Evolutionary conservation across 306 rosid genomes (phyloP).

Genomic region (Astragalus glycyphyllos): DNA sequence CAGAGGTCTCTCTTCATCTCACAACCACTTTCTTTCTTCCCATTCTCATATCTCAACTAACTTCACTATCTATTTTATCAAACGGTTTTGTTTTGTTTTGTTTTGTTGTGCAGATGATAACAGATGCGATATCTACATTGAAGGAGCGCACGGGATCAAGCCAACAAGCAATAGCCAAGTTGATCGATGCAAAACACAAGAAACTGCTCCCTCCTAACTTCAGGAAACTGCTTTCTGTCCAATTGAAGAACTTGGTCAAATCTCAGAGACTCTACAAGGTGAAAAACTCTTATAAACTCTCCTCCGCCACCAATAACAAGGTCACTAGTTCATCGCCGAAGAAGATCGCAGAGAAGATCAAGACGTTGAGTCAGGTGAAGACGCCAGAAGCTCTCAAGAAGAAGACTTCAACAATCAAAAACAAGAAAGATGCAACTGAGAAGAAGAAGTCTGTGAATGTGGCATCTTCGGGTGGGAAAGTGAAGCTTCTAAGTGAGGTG

Average conservation of each 20-base stretch:
- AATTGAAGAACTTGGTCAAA: slow-evolving; percentile 38
- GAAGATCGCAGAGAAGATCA: slow-evolving; percentile 13
- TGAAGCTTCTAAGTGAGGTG: slow-evolving; percentile 41
- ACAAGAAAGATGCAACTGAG: not conserved
- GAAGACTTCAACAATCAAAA: not conserved
- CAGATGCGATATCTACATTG: slow-evolving; percentile 43
- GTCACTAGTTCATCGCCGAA: not conserved
- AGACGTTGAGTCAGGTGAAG: slow-evolving; percentile 45
- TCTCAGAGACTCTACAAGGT: slow-evolving; percentile 41
- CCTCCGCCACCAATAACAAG: not conserved
- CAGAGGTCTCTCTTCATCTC: slow-evolving; percentile 26
- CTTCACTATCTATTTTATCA: not conserved
- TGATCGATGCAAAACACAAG: slow-evolving; percentile 39
- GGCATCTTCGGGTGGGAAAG: slow-evolving; percentile 1
- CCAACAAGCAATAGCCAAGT: slow-evolving; percentile 42
- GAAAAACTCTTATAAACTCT: slow-evolving; percentile 46
- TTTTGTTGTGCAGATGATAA: slow-evolving; percentile 39
- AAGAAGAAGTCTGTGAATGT: slow-evolving; percentile 27
- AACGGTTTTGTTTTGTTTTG: not conserved
- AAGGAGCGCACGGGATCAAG: slow-evolving; percentile 47
- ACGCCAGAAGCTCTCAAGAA: slow-evolving; percentile 43
- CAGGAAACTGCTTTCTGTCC: slow-evolving; percentile 39
- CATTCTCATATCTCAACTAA: too few relatives aligned
- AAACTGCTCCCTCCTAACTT: slow-evolving; percentile 40
- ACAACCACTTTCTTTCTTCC: too few relatives aligned